Conservation (phyloP, 371 early-diverging fungal genomes). For the Mucor circinelloides region DNA sequence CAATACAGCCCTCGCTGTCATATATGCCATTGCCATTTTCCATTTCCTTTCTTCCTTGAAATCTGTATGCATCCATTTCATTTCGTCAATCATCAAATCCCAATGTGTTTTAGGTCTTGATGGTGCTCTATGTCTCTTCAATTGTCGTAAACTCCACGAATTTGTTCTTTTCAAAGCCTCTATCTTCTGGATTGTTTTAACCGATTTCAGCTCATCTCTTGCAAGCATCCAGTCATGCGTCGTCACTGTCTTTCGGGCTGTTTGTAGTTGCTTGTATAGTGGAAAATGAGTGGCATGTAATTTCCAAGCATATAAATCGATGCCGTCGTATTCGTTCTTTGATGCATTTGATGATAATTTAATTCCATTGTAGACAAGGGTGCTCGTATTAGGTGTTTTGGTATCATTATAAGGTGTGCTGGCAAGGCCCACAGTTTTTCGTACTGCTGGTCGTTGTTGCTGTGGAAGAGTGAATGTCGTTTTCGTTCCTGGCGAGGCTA, state of each 20-base stretch:
- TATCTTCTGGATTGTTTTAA: constrained; percentile 74
- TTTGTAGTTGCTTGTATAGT: constrained; percentile 65
- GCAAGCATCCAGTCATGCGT: constrained; percentile 89
- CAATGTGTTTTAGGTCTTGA: constrained; percentile 83
- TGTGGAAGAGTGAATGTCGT: not conserved
- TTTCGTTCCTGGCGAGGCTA: not conserved
- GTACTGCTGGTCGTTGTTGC: not conserved
- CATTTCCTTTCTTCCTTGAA: constrained; percentile 86
- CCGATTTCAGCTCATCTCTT: constrained; percentile 79
- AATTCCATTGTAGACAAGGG: constrained; percentile 71
- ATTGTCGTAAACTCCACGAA: constrained; percentile 83
- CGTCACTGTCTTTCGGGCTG: constrained; percentile 71
- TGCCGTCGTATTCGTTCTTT: constrained; percentile 24
- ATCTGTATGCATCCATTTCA: constrained; percentile 89
- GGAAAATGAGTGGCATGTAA: constrained; percentile 73
- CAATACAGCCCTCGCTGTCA: constrained; percentile 72
- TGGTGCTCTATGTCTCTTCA: constrained; percentile 71
- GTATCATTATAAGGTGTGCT: not conserved
- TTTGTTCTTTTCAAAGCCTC: constrained; percentile 79
- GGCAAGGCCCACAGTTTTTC: not conserved
- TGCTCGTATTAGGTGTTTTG: constrained; percentile 50
- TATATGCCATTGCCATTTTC: constrained; percentile 79
- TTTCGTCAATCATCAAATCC: constrained; percentile 88
- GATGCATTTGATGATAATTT: constrained; percentile 26
- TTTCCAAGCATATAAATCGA: constrained; percentile 75